These are phyloP conservation scores for Circinella umbellata DNA, from an alignment of 371 early-diverging fungal species.

Conservation along the genomic window DNA sequence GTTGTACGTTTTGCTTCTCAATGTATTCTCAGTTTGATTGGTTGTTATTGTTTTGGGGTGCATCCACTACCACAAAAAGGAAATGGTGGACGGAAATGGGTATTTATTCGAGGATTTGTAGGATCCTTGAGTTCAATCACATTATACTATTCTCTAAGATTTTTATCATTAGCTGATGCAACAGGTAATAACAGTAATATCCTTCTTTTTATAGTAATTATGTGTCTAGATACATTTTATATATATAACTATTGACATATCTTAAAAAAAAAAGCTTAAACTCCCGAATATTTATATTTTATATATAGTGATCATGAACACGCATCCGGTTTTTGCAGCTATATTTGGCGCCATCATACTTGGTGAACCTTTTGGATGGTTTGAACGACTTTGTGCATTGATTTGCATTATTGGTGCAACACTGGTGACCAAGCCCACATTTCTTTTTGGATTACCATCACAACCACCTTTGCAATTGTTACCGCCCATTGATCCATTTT, in stretches of 20 bases:
- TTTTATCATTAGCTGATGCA: constrained; percentile 76
- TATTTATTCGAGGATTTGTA: constrained; percentile 65
- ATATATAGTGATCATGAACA: constrained; percentile 65
- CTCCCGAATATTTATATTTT: neutral
- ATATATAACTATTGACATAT: too few relatives aligned
- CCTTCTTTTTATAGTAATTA: too few relatives aligned
- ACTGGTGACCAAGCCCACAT: constrained; percentile 65
- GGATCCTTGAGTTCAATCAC: constrained; percentile 73
- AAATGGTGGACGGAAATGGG: constrained; percentile 49
- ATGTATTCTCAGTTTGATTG: constrained; percentile 54
- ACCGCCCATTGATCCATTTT: neutral
- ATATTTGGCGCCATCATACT: constrained; percentile 64
- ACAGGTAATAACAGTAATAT: constrained; percentile 45
- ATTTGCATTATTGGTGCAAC: constrained; percentile 68
- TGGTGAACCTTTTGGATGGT: constrained; percentile 59
- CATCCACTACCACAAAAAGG: constrained; percentile 59
- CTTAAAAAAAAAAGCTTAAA: neutral
- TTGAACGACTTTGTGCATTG: constrained; percentile 58
- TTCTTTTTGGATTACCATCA: constrained; percentile 42
- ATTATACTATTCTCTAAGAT: constrained; percentile 72
- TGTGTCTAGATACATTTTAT: too few relatives aligned
- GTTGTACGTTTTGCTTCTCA: constrained; percentile 73
- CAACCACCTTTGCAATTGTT: neutral
- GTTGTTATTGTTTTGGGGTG: constrained; percentile 50
- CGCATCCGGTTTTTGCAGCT: constrained; percentile 76